phyloP scores from a whole-genome alignment of 345 rosid species.

The Microcos paniculata region DNA sequence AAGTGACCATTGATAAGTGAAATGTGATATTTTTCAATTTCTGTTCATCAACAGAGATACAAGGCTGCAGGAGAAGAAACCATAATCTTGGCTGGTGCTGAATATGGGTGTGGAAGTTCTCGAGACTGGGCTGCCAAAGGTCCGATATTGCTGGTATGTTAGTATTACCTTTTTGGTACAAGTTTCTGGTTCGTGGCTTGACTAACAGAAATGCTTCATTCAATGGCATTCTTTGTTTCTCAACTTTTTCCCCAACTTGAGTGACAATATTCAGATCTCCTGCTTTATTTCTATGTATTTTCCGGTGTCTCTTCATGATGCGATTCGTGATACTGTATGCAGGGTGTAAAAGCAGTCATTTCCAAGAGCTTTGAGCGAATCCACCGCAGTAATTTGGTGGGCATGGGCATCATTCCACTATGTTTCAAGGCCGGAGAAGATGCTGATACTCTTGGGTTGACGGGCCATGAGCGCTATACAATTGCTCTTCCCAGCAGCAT shows the following conservation, averaged over 20 bases:
- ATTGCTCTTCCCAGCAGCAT: conserved; percentile 62
- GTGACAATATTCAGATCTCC: neutral
- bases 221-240: neutral
- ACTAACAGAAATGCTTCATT: neutral
- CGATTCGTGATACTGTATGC: conserved; percentile 13
- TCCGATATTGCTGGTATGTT: conserved; percentile 76
- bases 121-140: conserved; percentile 99
- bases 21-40: neutral
- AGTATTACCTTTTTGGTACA: neutral
- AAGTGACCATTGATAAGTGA: neutral
- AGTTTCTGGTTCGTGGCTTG: neutral
- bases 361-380: conserved; percentile 89
- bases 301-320: neutral
- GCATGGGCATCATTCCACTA: conserved; percentile 82
- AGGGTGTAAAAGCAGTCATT: conserved; percentile 94
- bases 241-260: neutral
- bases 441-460: conserved; percentile 74
- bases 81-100: conserved; percentile 82
- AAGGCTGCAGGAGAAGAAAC: conserved; percentile 68
- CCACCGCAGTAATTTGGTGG: conserved; percentile 86
- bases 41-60: conserved; percentile 56
- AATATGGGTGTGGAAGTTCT: conserved; percentile 96
- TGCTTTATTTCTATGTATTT: neutral
- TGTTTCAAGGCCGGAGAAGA: conserved; percentile 87
- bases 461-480: conserved; percentile 76